Base-by-base conservation (phyloP, 192 early-diverging fungal species). In the Coemansia sp. region DNA sequence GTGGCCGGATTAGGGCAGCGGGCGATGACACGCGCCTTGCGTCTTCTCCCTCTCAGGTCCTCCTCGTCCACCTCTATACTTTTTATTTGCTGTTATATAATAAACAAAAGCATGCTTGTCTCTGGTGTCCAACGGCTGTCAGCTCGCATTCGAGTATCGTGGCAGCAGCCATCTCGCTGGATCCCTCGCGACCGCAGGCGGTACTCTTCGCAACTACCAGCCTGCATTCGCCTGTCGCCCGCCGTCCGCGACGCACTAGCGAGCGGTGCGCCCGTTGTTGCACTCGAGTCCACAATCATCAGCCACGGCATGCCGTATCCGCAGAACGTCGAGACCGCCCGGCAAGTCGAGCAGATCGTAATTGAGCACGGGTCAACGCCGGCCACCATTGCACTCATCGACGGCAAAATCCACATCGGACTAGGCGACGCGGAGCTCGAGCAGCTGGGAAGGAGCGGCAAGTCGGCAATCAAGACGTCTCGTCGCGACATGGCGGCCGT, bases 241-340 rank as follows among this genome's bases (percentile, higher is more conserved):
- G 64, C 51, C 9, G 75, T 83, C 32, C 54, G 54, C 2, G 67
- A 70, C 36, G 93, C 96, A 0, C 76, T 97, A n/a, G 56, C 58
- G 10, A 60, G 76, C 17, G 76, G 84, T 25, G 75, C 73, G 51
- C 94, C 94, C 2, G 86, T 98, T 3, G 96, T 98, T 27, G 96
- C 96, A 0, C 80, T 98, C 8, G 95, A 98, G 74, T 94, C 93
- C 1, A 97, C 95, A 17, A 97, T 98, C 64, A 96, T 98, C 67
- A 92, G 91, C 67, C 97, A 98, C 76, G 97, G 93, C 25, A 95
- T 98, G 93, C 95, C 95, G 9, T 95, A 92, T 78, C 95, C 95
- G 22, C 87, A 90, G 43, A 99, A 99, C 82, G 79, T 94, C 25
- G 87, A 92, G 60, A 96, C 93, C 0, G 96, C 97, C 2, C 79